Conservation (phyloP, 352 stramenopile genomes). For the Elongisporangium anandrum region DNA sequence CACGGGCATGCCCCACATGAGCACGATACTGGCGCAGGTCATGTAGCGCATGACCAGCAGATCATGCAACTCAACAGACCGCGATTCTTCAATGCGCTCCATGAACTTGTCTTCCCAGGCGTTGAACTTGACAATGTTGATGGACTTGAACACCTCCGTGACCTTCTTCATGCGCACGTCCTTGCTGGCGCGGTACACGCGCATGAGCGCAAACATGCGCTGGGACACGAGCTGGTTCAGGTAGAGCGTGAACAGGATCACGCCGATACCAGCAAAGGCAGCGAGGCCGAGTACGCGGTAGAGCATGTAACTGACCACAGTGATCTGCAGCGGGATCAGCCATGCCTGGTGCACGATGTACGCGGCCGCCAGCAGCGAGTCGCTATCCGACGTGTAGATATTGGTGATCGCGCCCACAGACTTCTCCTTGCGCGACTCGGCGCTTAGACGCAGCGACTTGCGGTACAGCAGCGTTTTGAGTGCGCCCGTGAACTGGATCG, state of each 20-base stretch:
- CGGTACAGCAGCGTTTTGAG: conserved; percentile 39
- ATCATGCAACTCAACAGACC: conserved; percentile 23
- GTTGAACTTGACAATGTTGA: conserved; percentile 93
- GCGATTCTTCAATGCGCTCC: conserved; percentile 40
- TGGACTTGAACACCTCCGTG: conserved; percentile 58
- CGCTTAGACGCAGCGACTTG: conserved; percentile 37
- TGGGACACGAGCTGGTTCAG: conserved; percentile 42
- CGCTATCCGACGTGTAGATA: conserved; percentile 46
- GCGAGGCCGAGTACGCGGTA: conserved; percentile 35
- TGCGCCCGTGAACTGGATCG: conserved; percentile 37
- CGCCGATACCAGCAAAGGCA: conserved; percentile 38
- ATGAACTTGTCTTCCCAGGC: conserved; percentile 86
- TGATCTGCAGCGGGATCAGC: conserved; percentile 43
- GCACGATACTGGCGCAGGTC: conserved; percentile 27
- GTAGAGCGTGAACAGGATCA: conserved; percentile 37
- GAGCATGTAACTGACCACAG: conserved; percentile 40
- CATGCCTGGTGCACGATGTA: conserved; percentile 35
- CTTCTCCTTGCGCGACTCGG: conserved; percentile 24
- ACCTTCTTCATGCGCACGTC: conserved; percentile 54
- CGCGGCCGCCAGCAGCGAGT: conserved; percentile 22
- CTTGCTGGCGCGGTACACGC: conserved; percentile 18
- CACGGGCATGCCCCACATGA: conserved; percentile 42
- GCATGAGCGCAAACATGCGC: conserved; percentile 22
- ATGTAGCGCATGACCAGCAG: conserved; percentile 27
- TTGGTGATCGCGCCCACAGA: conserved; percentile 43